Percentiles rank a stretch among this genome's conserved stretches.
Evolutionary conservation across 192 early-diverging fungal species (phyloP).

Genomic region (Coemansia sp.): DNA sequence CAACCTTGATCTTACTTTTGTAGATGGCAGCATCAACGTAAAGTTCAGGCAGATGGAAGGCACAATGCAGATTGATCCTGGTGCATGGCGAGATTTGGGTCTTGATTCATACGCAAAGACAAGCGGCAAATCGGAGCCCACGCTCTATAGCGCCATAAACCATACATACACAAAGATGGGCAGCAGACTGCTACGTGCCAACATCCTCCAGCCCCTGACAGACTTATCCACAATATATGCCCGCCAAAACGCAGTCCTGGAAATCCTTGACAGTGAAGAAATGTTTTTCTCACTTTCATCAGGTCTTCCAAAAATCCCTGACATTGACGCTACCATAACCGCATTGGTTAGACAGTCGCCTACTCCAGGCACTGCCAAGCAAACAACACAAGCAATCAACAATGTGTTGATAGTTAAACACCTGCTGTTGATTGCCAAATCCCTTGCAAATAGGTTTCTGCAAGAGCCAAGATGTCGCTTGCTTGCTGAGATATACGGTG

Average conservation of each 20-base stretch:
- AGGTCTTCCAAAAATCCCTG: constrained; percentile 49
- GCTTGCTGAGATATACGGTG: constrained; percentile 49
- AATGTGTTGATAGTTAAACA: constrained; percentile 70
- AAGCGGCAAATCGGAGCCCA: constrained; percentile 6
- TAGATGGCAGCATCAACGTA: constrained; percentile 23
- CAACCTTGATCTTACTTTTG: constrained; percentile 8
- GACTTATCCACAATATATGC: constrained; percentile 43
- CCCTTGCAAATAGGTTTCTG: constrained; percentile 39
- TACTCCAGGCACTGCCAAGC: constrained; percentile 54
- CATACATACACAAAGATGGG: constrained; percentile 43
- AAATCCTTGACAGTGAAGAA: constrained; percentile 52
- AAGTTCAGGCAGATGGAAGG: constrained; percentile 45
- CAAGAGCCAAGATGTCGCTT: constrained; percentile 39
- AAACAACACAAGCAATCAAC: constrained; percentile 66
- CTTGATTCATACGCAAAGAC: constrained; percentile 16
- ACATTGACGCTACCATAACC: constrained; percentile 62
- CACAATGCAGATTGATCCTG: constrained; percentile 51
- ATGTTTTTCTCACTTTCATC: constrained; percentile 53
- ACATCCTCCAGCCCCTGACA: constrained; percentile 71
- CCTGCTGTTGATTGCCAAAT: constrained; percentile 55
- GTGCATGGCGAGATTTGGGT: constrained; percentile 40
- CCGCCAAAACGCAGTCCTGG: constrained; percentile 35
- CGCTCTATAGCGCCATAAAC: constrained; percentile 33
- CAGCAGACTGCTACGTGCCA: constrained; percentile 68
- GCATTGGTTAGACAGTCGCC: constrained; percentile 50